These are phyloP conservation scores for Nicotiana otophora DNA, from an alignment of 257 asterid genomes.

Conservation along the genomic window DNA sequence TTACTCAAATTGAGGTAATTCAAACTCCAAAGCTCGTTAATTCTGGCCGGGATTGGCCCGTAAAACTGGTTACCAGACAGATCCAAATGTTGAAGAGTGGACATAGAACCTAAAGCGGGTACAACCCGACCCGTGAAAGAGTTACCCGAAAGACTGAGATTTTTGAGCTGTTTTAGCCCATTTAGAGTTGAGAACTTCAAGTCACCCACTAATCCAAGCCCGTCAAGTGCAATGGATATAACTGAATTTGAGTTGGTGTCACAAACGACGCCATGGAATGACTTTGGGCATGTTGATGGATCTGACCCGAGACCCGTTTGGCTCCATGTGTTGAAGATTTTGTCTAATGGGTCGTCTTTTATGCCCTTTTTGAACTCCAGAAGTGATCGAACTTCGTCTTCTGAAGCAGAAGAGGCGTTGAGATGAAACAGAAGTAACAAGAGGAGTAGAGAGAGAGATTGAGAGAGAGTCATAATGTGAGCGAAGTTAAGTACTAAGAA, in stretches of 20 bases:
- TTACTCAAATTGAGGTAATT: constrained; percentile 56
- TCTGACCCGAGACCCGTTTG: constrained; percentile 20
- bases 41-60: constrained; percentile 69
- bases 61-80: constrained; percentile 64
- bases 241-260: constrained; percentile 33
- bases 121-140: constrained; percentile 66
- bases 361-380: constrained; percentile 80
- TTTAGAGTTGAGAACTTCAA: constrained; percentile 63
- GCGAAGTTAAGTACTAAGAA: constrained; percentile 20
- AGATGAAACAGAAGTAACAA: constrained; percentile 21
- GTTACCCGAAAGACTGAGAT: constrained; percentile 70
- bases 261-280: constrained; percentile 64
- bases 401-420: constrained; percentile 29
- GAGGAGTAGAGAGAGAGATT: constrained; percentile 13
- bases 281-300: constrained; percentile 46
- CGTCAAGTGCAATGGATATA: constrained; percentile 50
- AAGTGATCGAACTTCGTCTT: constrained; percentile 64
- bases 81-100: constrained; percentile 64
- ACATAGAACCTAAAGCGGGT: constrained; percentile 61
- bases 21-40: constrained; percentile 60
- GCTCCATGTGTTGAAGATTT: constrained; percentile 54
- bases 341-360: constrained; percentile 54
- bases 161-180: constrained; percentile 46
- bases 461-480: constrained; percentile 11
- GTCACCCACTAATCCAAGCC: constrained; percentile 57